phyloP scores from a whole-genome alignment of 768 basidiomycete genomes.

The Leucosporidium scottii region DNA sequence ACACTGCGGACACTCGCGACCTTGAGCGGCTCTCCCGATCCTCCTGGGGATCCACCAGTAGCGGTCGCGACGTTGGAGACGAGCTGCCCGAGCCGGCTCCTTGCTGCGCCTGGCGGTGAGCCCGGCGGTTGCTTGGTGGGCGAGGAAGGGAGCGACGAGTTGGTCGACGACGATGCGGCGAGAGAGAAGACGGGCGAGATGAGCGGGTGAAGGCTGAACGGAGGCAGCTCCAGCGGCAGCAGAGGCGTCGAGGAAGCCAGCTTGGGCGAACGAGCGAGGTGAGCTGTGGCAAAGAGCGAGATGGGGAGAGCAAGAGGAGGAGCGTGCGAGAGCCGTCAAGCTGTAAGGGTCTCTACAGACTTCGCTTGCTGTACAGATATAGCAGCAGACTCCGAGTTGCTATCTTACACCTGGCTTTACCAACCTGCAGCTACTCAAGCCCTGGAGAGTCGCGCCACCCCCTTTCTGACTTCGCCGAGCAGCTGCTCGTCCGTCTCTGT shows the following conservation, averaged over 20 bases:
- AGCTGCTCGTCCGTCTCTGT: too few species aligned
- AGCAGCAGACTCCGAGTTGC: too few species aligned
- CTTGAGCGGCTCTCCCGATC: slow-evolving; percentile 50
- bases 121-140: slow-evolving; percentile 18
- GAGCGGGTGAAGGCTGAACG: slow-evolving; percentile 54
- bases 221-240: slow-evolving; percentile 53
- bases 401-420: too few species aligned
- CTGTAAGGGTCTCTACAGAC: too few species aligned
- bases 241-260: slow-evolving; percentile 37
- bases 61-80: slow-evolving; percentile 4
- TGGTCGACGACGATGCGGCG: not conserved
- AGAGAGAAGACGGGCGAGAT: slow-evolving; percentile 44
- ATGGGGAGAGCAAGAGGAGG: too few species aligned
- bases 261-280: too few species aligned
- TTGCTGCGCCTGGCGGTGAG: not conserved
- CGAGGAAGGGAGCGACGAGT: slow-evolving; percentile 19
- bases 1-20: not conserved
- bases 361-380: too few species aligned
- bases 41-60: slow-evolving; percentile 38
- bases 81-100: slow-evolving; percentile 9
- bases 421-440: too few species aligned
- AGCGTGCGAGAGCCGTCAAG: too few species aligned
- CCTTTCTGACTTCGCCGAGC: too few species aligned
- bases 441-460: too few species aligned
- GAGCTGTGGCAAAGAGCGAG: too few species aligned